Evolutionary conservation across 2,329 filamentous ascomycete species (phyloP), one percentile per base, ranked within the genome.

Genomic region (Chaetomium sp.): DNA sequence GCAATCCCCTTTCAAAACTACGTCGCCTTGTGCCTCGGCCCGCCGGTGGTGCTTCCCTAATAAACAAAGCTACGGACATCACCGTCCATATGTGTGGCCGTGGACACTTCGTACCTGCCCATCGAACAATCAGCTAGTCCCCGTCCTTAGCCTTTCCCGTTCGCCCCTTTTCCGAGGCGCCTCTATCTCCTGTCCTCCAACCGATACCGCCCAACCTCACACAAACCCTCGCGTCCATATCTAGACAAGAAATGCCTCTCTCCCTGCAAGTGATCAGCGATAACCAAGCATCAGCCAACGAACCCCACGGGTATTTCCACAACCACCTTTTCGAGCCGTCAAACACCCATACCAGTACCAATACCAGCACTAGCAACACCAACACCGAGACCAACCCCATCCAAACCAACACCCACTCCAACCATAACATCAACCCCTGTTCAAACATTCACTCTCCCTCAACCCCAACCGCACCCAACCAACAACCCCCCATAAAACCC

Each of bases 171-270:
- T 25, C 25, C 60, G 25, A 63, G 60, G 56, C 29, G 49, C 16
- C 25, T 60, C 38, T 49, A 33, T 5, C 56, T 57, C 31, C 33
- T 33, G 13, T 38, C 35, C 45, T 42, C 57, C 27, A 29, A 23
- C 45, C 42, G 16, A 45, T 56, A 33, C 47, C 57, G 58, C 55
- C 51, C 56, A n/a, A 64, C 57, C 12, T 27, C 60, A 13, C 60
- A 65, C 35, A 60, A 58, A 27, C 60, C 67, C n/a, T 67, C 65
- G 13, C 62, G 60, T 12, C 61, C 61, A 21, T 57, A 38, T 49
- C 49, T 50, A 21, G 38, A 13, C 10, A 35, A 59, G 25, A 57
- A 53, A 13, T n/a, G 54, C 31, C 35, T 50, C 50, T 50, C 50
- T 47, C 33, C 54, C 42, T 57, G 10, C 51, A 42, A 29, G 27